These are phyloP conservation scores for Xylaria sp. DNA, from an alignment of 2,329 filamentous ascomycete genomes.

Conservation along the genomic window DNA sequence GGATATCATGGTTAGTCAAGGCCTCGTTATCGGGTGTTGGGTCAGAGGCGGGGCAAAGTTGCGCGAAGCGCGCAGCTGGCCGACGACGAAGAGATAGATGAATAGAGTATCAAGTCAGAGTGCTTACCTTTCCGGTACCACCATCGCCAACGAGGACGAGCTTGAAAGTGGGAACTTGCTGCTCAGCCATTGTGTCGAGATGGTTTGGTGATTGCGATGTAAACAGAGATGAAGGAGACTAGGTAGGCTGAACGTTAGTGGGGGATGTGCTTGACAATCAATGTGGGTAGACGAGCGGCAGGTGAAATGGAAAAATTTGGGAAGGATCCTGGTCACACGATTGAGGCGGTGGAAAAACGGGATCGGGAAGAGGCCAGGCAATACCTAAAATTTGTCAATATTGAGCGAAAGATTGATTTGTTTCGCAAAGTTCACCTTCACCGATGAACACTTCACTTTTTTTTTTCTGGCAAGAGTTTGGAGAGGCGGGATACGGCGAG, in stretches of 20 bases:
- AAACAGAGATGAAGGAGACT: slow-evolving; percentile 47
- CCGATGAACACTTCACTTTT: slow-evolving; percentile 32
- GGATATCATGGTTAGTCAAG: slow-evolving; percentile 29
- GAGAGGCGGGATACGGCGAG: slow-evolving; percentile 27
- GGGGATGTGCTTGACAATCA: slow-evolving; percentile 18
- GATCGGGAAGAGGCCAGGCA: background rate
- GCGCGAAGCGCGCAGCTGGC: slow-evolving; percentile 22
- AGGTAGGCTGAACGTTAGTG: slow-evolving; percentile 33
- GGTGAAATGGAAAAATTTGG: background rate
- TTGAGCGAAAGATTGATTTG: background rate
- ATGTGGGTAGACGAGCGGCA: slow-evolving; percentile 6
- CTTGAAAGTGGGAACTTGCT: slow-evolving; percentile 85
- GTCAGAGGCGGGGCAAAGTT: slow-evolving; percentile 31
- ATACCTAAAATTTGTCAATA: background rate
- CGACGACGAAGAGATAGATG: slow-evolving; percentile 2
- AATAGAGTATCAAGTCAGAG: slow-evolving; percentile 11
- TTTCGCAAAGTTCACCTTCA: slow-evolving; percentile 22
- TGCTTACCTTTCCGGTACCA: slow-evolving; percentile 95
- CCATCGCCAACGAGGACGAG: slow-evolving; percentile 99
- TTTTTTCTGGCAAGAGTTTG: slow-evolving; percentile 33
- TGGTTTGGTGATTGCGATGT: slow-evolving; percentile 40
- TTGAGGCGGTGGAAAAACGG: background rate
- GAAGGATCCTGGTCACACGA: background rate
- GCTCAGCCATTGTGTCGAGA: slow-evolving; percentile 64
- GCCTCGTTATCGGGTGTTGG: slow-evolving; percentile 12